A percentile compares a stretch with the other conserved stretches of the same genome.
phyloP scores from a whole-genome alignment of 2,329 filamentous ascomycete genomes.

The Cercospora nicotianae region DNA sequence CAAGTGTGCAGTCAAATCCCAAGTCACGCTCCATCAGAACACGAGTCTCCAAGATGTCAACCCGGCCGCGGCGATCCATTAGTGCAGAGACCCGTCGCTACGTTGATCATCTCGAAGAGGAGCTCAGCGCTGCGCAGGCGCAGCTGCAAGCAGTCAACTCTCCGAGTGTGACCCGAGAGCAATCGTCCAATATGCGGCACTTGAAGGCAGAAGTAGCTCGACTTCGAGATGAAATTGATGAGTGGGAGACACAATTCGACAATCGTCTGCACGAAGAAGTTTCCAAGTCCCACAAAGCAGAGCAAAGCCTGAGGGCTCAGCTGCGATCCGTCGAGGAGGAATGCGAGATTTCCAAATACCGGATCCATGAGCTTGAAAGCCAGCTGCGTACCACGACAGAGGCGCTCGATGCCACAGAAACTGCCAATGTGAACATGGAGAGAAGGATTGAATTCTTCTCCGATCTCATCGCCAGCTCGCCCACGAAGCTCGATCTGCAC shows the following conservation, averaged over 20 bases:
- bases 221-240: constrained; percentile 39
- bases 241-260: constrained; percentile 42
- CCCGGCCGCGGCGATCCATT: constrained; percentile 35
- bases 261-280: constrained; percentile 39
- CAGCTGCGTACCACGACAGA: constrained; percentile 36
- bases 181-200: constrained; percentile 41
- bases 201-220: constrained; percentile 39
- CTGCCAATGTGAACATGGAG: constrained; percentile 42
- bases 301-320: constrained; percentile 33
- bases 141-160: constrained; percentile 44
- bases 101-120: constrained; percentile 52
- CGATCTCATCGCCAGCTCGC: constrained; percentile 40
- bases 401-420: constrained; percentile 38
- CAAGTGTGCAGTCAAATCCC: constrained; percentile 18
- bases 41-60: constrained; percentile 21
- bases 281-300: constrained; percentile 34
- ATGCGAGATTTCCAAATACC: constrained; percentile 33
- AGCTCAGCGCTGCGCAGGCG: constrained; percentile 45
- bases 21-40: constrained; percentile 16
- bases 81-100: constrained; percentile 48
- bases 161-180: constrained; percentile 41
- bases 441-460: constrained; percentile 42
- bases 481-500: constrained; percentile 40
- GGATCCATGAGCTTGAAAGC: constrained; percentile 38
- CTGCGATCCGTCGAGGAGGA: constrained; percentile 36